Conservation (phyloP, 2,329 filamentous ascomycete genomes). For the Apiospora aurea region DNA sequence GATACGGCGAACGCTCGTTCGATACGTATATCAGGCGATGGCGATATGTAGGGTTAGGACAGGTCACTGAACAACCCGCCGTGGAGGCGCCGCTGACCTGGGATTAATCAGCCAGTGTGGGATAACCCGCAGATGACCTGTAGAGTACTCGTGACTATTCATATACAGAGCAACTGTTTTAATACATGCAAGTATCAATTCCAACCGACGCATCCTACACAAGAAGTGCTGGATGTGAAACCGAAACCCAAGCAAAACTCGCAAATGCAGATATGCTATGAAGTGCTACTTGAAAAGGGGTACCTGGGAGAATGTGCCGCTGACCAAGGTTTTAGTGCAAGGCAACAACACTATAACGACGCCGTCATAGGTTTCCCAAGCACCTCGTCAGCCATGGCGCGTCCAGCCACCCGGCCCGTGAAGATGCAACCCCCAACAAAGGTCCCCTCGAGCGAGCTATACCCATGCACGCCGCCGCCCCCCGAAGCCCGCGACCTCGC, state of each 20-base stretch:
- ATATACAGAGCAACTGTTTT: background rate
- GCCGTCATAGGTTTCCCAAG: slow-evolving; percentile 28
- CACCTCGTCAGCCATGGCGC: slow-evolving; percentile 59
- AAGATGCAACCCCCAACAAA: slow-evolving; percentile 70
- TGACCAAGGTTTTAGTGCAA: background rate
- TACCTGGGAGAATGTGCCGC: background rate
- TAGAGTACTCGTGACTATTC: background rate
- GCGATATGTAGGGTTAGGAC: background rate
- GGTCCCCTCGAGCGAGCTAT: slow-evolving; percentile 67
- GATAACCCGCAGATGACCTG: too few relatives aligned
- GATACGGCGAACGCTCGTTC: background rate
- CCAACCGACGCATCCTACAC: background rate
- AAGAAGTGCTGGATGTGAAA: background rate
- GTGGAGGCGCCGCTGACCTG: background rate
- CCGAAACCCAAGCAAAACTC: background rate
- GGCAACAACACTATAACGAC: background rate
- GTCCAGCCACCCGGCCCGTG: slow-evolving; percentile 63
- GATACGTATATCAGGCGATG: background rate
- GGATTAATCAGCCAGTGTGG: background rate
- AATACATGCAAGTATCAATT: background rate
- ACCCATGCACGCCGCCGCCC: slow-evolving; percentile 68
- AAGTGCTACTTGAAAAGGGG: background rate
- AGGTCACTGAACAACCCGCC: background rate
- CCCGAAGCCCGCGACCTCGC: slow-evolving; percentile 67
- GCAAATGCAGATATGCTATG: background rate